These are phyloP conservation scores for Backusella westeae DNA, from an alignment of 192 early-diverging fungal species.

Conservation along the genomic window DNA sequence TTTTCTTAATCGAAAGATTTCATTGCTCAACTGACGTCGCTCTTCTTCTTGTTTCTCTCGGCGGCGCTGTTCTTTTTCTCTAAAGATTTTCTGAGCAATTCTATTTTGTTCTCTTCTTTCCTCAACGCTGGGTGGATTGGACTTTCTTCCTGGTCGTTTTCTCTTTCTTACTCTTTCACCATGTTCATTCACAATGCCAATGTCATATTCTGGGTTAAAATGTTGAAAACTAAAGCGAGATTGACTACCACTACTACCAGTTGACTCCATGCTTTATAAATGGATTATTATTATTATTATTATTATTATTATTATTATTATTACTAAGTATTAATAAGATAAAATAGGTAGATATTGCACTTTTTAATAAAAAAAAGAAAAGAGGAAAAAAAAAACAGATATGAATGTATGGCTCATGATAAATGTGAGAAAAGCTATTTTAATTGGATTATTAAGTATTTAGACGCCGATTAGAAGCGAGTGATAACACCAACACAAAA, in stretches of 20 bases:
- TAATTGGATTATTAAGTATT: not conserved
- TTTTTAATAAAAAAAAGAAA: not conserved
- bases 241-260: not conserved
- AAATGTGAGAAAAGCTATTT: not conserved
- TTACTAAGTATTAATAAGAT: not conserved
- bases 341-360: not conserved
- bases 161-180: slow-evolving; percentile 25
- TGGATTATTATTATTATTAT: not conserved
- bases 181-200: slow-evolving; percentile 32
- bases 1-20: slow-evolving; percentile 6
- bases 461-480: slow-evolving; percentile 1
- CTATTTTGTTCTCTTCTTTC: slow-evolving; percentile 34
- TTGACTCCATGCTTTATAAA: not conserved
- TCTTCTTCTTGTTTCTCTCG: slow-evolving; percentile 16
- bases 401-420: not conserved
- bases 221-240: slow-evolving; percentile 27
- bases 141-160: slow-evolving; percentile 31
- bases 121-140: slow-evolving; percentile 27
- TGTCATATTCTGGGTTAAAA: slow-evolving; percentile 28
- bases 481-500: slow-evolving; percentile 40
- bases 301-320: not conserved
- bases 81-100: slow-evolving; percentile 23
- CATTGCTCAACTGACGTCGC: not conserved
- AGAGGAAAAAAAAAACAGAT: not conserved
- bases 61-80: slow-evolving; percentile 29